These are phyloP conservation scores for Capsella rubella DNA, from an alignment of 441 rosid genomes.

Conservation along the genomic window DNA sequence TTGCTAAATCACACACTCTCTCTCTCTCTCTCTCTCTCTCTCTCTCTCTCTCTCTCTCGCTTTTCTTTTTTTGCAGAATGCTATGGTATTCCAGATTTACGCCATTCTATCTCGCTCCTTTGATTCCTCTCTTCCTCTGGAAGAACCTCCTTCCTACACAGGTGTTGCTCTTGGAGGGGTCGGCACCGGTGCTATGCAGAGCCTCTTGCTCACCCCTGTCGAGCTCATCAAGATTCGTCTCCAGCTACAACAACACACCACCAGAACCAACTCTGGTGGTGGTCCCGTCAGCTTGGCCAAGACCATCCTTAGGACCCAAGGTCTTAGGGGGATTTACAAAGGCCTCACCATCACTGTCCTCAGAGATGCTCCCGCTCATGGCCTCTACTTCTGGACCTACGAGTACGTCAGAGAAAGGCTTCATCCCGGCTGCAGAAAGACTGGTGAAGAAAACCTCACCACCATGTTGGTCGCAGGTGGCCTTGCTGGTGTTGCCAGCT, in stretches of 20 bases:
- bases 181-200: slow-evolving; percentile 89
- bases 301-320: slow-evolving; percentile 67
- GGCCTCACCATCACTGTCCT: slow-evolving; percentile 78
- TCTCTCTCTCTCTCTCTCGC: background rate
- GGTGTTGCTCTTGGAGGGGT: slow-evolving; percentile 87
- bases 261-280: slow-evolving; percentile 32
- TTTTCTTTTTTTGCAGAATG: slow-evolving; percentile 62
- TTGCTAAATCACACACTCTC: too few relatives aligned
- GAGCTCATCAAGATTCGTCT: slow-evolving; percentile 94
- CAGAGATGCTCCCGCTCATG: slow-evolving; percentile 91
- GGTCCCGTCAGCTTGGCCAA: slow-evolving; percentile 72
- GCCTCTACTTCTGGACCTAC: slow-evolving; percentile 92
- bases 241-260: slow-evolving; percentile 58
- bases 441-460: slow-evolving; percentile 65
- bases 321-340: slow-evolving; percentile 71
- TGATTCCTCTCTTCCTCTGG: slow-evolving; percentile 52
- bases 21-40: background rate
- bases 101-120: slow-evolving; percentile 85
- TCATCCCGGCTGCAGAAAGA: slow-evolving; percentile 94
- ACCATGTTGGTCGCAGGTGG: slow-evolving; percentile 94
- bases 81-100: slow-evolving; percentile 91
- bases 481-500: slow-evolving; percentile 93
- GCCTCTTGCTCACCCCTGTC: slow-evolving; percentile 76
- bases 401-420: slow-evolving; percentile 79
- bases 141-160: slow-evolving; percentile 84